Base-by-base conservation (phyloP, 805 yeast genomes). In the Lachancea quebecensis region DNA sequence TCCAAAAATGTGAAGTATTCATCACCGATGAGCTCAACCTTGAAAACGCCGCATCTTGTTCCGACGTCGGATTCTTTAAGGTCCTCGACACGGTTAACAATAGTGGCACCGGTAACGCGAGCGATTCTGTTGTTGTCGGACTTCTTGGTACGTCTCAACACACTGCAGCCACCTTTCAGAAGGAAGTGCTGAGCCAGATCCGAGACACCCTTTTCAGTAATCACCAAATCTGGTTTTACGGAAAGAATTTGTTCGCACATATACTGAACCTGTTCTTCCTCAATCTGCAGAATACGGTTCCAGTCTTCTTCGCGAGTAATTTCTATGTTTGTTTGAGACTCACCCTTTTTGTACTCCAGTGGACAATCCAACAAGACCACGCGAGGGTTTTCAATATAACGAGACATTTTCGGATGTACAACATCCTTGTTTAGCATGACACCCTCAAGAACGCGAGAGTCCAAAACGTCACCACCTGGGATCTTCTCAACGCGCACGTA, bases 391-490 rank as follows among this genome's bases (percentile, higher is more conserved):
- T 83, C 85, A 55, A 93, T 85, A 57, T 72, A 62, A 65, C 99
- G 81, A 57, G 82, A 82, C 99, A 93, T 93, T 67, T 90, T 89
- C 51, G 99, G 99, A 68, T 93, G 99, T n/a, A 95, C 89, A 47
- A 93, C 95, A 63, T 93, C 99, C 68, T 93, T 93, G 72, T 93
- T 93, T 58, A 93, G 76, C 69, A 93, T 71, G 42, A 91, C 84
- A 52, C 99, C 99, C 59, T 85, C 90, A 59, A 93, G 73, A 12
- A 93, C 96, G 51, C 74, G 74, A 38, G 90, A 81, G 57, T 91
- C 96, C 55, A 87, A 82, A 51, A 93, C 88, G 55, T 93, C 99
- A 35, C 97, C 99, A 60, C 99, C 99, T 37, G 99, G 96, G 49
- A 93, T 84, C 71, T 93, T 93, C 69, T 93, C 99, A 48, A 93